A percentile compares a stretch with the other conserved stretches of the same genome.
These are phyloP conservation scores for Favolaschia claudopus DNA, from an alignment of 768 basidiomycete genomes.

Conservation along the genomic window DNA sequence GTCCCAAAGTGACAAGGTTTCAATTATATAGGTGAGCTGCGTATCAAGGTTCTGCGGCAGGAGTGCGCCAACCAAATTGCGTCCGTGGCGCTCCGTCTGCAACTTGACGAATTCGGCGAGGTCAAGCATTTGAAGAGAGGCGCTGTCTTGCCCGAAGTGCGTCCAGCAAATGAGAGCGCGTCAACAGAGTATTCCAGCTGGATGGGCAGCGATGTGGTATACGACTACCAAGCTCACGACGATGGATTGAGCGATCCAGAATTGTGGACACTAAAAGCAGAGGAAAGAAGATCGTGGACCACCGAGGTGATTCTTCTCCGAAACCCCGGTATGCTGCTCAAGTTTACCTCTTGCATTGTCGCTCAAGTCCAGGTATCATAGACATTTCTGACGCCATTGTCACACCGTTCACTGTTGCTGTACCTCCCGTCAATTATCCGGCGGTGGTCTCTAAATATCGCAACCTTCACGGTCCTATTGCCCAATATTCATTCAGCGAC, in stretches of 20 bases:
- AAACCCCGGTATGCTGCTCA: neutral
- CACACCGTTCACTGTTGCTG: neutral
- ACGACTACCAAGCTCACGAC: too few relatives aligned
- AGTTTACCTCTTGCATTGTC: neutral
- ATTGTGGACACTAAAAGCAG: constrained; percentile 11
- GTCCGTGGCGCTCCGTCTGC: neutral
- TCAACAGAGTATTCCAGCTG: neutral
- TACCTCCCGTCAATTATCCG: constrained; percentile 12
- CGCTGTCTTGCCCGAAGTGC: neutral
- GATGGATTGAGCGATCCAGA: neutral
- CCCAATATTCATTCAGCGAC: neutral
- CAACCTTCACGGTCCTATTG: neutral
- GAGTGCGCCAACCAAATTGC: neutral
- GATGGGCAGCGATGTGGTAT: too few relatives aligned
- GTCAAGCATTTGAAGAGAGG: neutral
- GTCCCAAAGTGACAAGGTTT: neutral
- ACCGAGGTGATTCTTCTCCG: constrained; percentile 4
- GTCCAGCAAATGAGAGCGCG: neutral
- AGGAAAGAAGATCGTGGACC: constrained; percentile 4
- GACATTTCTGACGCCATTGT: neutral
- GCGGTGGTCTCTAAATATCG: neutral
- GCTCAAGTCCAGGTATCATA: neutral
- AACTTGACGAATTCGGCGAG: neutral
- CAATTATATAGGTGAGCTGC: neutral
- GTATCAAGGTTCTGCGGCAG: neutral